Percentiles rank a stretch among this genome's conserved stretches.
These are phyloP conservation scores for Cytospora mali DNA, from an alignment of 2,329 filamentous ascomycete genomes.

Conservation along the genomic window DNA sequence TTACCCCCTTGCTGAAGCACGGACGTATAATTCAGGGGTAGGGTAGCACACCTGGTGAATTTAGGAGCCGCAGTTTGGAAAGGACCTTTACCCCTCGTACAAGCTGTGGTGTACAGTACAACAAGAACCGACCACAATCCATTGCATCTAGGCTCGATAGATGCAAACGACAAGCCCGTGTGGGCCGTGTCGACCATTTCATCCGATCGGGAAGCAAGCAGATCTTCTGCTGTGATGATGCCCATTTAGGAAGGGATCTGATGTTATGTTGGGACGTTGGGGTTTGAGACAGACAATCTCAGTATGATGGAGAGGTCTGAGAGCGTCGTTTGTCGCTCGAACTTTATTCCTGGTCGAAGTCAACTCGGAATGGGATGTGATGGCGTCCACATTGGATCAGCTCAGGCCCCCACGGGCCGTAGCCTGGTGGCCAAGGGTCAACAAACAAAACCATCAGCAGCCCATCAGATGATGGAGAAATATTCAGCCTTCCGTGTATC, in stretches of 20 bases:
- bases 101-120: neutral
- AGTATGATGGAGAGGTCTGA: neutral
- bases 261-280: slow-evolving; percentile 7
- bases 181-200: neutral
- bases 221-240: neutral
- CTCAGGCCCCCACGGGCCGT: neutral
- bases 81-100: too few species aligned
- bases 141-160: neutral
- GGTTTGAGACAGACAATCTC: slow-evolving; percentile 18
- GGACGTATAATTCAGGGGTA: slow-evolving; percentile 20
- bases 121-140: neutral
- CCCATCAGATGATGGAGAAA: neutral
- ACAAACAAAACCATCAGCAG: neutral
- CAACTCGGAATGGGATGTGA: slow-evolving; percentile 1
- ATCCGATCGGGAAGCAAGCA: neutral
- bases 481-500: neutral
- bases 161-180: neutral
- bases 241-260: slow-evolving; percentile 1
- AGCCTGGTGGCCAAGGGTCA: neutral
- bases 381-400: slow-evolving; percentile 12
- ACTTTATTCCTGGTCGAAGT: neutral
- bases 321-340: neutral
- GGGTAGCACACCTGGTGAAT: slow-evolving; percentile 3
- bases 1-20: slow-evolving; percentile 20
- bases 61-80: neutral